Evolutionary conservation across 2,329 filamentous ascomycete species (phyloP), one percentile per base, ranked within the genome.

Genomic region (Hypomyces rosellus): DNA sequence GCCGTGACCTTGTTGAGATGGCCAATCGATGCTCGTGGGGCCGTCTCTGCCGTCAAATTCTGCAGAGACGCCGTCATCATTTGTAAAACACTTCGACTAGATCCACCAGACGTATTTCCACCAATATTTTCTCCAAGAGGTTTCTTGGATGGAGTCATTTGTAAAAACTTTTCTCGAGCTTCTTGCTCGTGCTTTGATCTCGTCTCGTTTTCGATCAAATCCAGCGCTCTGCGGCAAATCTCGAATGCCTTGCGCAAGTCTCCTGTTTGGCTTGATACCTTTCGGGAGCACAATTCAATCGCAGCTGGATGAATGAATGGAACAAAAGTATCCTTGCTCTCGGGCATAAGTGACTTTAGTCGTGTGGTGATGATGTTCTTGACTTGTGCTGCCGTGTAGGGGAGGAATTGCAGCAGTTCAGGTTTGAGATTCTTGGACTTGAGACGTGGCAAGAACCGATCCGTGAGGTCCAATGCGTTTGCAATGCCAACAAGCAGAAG

Each of bases 231-330:
- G 43, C 89, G 86, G 66, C 92, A 90, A 53, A 99, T 89, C 67
- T 96, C 92, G 61, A 97, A 96, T 0, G 91, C 92, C 68, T 95
- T 96, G 54, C 93, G 88, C 45, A 99, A 70, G 66, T 99, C 93
- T 40, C 93, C 93, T 0, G 89, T 96, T 65, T 97, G 92, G 48
- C 87, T 89, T 4, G 93, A 87, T 14, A 99, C 89, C 66, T 97
- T 99, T 66, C 93, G 89, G 7, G 93, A 87, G 65, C 92, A 95
- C 41, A 99, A 84, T 62, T 95, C 89, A 59, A 99, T 90, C 15
- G 93, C 93, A 12, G 89, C 88, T 1, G 92, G 92, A 62, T 97
- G 92, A 52, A 99, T 82, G 62, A 97, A 96, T 0, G 93, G 93
- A 3, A 95, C 72, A 54, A 82, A 86, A 53, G 79, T 77, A 34